These are phyloP conservation scores for Penicillium psychrofluorescens DNA, from an alignment of 495 filamentous ascomycete species.

Conservation along the genomic window DNA sequence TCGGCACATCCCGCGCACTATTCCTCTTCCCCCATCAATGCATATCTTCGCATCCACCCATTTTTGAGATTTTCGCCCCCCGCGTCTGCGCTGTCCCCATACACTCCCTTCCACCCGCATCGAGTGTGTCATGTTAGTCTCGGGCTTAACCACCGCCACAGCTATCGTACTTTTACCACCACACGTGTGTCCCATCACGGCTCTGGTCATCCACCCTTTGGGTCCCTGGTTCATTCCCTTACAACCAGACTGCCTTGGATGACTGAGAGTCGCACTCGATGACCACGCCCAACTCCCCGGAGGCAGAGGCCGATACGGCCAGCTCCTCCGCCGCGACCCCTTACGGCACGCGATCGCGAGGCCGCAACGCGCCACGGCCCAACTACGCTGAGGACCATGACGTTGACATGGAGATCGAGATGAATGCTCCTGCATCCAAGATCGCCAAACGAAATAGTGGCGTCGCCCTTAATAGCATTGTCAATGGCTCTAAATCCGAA, in stretches of 20 bases:
- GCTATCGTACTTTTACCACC: not conserved
- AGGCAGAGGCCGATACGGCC: slow-evolving; percentile 33
- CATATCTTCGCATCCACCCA: slow-evolving; percentile 5
- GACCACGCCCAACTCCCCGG: slow-evolving; percentile 43
- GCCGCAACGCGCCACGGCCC: slow-evolving; percentile 73
- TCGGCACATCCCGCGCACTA: too few relatives aligned
- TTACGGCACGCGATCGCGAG: slow-evolving; percentile 94
- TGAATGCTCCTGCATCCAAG: slow-evolving; percentile 34
- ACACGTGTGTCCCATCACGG: not conserved
- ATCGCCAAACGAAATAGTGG: slow-evolving; percentile 37
- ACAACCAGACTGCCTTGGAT: slow-evolving; percentile 22
- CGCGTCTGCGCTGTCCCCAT: slow-evolving; percentile 3
- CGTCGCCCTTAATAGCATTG: slow-evolving; percentile 14
- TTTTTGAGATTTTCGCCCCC: slow-evolving; percentile 22
- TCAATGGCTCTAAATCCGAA: slow-evolving; percentile 32
- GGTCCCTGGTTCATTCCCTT: not conserved
- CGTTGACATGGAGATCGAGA: slow-evolving; percentile 73
- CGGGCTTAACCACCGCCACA: slow-evolving; percentile 3
- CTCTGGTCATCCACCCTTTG: not conserved
- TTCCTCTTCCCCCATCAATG: not conserved
- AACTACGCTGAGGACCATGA: slow-evolving; percentile 98
- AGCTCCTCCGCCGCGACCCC: slow-evolving; percentile 52
- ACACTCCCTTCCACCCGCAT: slow-evolving; percentile 2
- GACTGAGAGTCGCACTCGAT: slow-evolving; percentile 39
- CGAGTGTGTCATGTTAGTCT: too few relatives aligned